phyloP scores from a whole-genome alignment of 106 monocot species.

The Ottelia alismoides region DNA sequence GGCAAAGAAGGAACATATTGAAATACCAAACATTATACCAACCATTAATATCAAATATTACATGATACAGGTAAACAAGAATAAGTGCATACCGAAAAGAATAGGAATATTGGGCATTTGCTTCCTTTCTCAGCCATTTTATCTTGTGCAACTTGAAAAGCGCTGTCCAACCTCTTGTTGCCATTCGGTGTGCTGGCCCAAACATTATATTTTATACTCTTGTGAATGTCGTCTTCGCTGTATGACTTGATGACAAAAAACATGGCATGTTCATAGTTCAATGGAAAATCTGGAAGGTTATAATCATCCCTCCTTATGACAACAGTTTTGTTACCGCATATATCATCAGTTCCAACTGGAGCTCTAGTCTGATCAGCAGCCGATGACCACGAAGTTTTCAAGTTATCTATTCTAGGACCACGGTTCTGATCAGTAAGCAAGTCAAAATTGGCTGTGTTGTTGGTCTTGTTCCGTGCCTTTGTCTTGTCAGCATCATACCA shows the following conservation, averaged over 20 bases:
- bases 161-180: conserved; percentile 62
- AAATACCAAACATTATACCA: background rate
- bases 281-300: conserved; percentile 53
- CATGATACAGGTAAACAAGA: background rate
- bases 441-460: conserved; percentile 19
- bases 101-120: conserved; percentile 71
- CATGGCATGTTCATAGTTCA: conserved; percentile 51
- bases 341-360: background rate
- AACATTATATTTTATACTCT: conserved; percentile 82
- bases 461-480: conserved; percentile 22
- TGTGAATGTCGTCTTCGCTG: conserved; percentile 73
- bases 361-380: conserved; percentile 3
- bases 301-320: conserved; percentile 31
- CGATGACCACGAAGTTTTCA: conserved; percentile 1
- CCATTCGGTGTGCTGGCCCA: conserved; percentile 75
- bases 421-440: conserved; percentile 42
- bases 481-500: conserved; percentile 25
- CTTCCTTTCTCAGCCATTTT: conserved; percentile 9
- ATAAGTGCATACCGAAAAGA: conserved; percentile 52
- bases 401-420: conserved; percentile 40
- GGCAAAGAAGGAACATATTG: background rate
- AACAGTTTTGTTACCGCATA: background rate
- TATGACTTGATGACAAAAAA: conserved; percentile 88
- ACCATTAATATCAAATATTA: background rate
- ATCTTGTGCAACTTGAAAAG: conserved; percentile 43